These are phyloP conservation scores for Helotiales sp. DNA, from an alignment of 2,329 filamentous ascomycete species.

Conservation along the genomic window DNA sequence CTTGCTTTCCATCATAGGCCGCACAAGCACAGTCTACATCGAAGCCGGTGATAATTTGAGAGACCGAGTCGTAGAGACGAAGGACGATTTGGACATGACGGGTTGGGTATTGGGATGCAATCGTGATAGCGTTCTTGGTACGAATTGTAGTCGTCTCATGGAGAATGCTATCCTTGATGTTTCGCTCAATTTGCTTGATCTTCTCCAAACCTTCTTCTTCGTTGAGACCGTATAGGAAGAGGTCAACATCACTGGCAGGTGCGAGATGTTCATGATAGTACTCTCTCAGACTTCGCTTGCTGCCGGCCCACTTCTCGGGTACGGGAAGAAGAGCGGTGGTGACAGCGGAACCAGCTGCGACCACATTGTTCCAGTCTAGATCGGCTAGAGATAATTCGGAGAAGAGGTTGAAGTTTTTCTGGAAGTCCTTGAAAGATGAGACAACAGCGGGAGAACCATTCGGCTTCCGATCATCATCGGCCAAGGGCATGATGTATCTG, in stretches of 20 bases:
- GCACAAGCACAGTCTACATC: conserved; percentile 85
- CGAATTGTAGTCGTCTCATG: conserved; percentile 84
- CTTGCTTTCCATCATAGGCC: conserved; percentile 80
- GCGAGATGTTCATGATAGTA: conserved; percentile 85
- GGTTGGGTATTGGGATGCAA: conserved; percentile 81
- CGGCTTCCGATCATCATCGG: conserved; percentile 62
- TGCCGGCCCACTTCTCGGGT: conserved; percentile 62
- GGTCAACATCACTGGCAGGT: conserved; percentile 83
- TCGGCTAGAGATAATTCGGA: conserved; percentile 78
- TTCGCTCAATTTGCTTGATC: conserved; percentile 79
- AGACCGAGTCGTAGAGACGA: conserved; percentile 81
- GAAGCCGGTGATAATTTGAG: conserved; percentile 86
- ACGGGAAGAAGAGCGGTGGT: conserved; percentile 79
- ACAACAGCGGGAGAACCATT: conserved; percentile 72
- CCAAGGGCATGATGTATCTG: conserved; percentile 71
- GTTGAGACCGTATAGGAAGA: conserved; percentile 81
- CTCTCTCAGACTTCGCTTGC: conserved; percentile 66
- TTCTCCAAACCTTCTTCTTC: conserved; percentile 81
- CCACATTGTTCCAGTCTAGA: conserved; percentile 81
- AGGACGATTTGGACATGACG: conserved; percentile 85
- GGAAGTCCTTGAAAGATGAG: conserved; percentile 69
- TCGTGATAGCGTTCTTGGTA: conserved; percentile 87
- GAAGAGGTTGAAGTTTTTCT: conserved; percentile 80
- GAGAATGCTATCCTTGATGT: conserved; percentile 77
- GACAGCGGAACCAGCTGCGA: conserved; percentile 81